Percentiles rank a stretch among this genome's conserved stretches.
Conservation (phyloP, 2,329 filamentous ascomycete genomes). For the Cercospora sesami region DNA sequence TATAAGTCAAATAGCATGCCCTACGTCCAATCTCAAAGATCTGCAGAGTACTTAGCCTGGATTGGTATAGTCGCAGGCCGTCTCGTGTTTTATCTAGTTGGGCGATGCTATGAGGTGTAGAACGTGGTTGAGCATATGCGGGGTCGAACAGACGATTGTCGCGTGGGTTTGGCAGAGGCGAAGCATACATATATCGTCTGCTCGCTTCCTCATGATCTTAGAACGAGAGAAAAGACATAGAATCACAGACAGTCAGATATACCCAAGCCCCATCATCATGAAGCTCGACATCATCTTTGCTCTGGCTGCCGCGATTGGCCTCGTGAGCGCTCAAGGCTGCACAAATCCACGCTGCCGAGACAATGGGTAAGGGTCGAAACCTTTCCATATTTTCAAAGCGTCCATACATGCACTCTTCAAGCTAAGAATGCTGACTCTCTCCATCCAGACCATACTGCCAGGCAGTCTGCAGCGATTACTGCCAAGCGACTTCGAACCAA, state of each 20-base stretch:
- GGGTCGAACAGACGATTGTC: background rate
- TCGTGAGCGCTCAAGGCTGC: constrained; percentile 1
- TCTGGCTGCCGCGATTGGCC: background rate
- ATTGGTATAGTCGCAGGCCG: background rate
- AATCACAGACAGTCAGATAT: no score
- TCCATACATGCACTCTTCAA: no score
- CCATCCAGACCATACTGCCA: background rate
- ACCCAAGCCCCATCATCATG: no score
- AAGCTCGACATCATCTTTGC: background rate
- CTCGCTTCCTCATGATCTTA: no score
- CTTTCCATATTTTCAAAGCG: no score
- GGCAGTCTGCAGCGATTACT: constrained; percentile 6
- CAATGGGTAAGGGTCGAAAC: background rate
- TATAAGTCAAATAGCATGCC: background rate
- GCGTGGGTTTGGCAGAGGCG: background rate
- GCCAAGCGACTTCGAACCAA: background rate
- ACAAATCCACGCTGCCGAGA: background rate
- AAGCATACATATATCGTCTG: no score
- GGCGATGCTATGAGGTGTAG: no score
- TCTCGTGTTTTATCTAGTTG: background rate
- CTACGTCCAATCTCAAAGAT: background rate
- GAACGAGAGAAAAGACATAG: no score
- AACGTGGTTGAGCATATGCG: background rate
- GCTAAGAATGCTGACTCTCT: background rate
- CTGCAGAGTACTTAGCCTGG: background rate